Percentiles rank a stretch among this genome's conserved stretches.
Evolutionary conservation across 495 filamentous ascomycete genomes (phyloP).

Genomic region (Penicillium robsamsonii): DNA sequence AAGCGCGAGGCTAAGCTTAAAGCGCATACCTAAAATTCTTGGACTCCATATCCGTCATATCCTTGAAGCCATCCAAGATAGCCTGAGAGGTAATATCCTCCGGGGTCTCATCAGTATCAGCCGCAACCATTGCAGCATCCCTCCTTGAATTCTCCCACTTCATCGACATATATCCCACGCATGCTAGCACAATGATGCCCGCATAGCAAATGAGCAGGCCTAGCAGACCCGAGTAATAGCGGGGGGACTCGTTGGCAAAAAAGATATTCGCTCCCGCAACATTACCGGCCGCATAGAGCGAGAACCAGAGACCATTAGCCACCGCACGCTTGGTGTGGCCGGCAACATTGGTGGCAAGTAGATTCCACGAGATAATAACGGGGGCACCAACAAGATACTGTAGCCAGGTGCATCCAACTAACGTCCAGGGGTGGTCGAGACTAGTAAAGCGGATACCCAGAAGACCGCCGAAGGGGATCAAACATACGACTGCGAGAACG

Average conservation of each 20-base stretch:
- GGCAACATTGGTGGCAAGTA: conserved; percentile 59
- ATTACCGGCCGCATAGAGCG: conserved; percentile 39
- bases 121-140: conserved; percentile 19
- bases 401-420: conserved; percentile 55
- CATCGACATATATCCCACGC: conserved; percentile 28
- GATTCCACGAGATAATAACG: conserved; percentile 53
- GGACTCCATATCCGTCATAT: conserved; percentile 49
- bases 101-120: conserved; percentile 14
- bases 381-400: conserved; percentile 45
- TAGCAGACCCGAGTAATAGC: conserved; percentile 36
- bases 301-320: conserved; percentile 42
- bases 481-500: conserved; percentile 33
- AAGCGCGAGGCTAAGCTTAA: conserved; percentile 12
- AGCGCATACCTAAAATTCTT: conserved; percentile 45
- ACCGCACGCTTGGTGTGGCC: conserved; percentile 64
- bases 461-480: conserved; percentile 41
- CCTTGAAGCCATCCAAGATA: conserved; percentile 43
- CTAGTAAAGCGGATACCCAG: conserved; percentile 43
- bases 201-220: conserved; percentile 38
- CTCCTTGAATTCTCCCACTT: conserved; percentile 29
- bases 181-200: conserved; percentile 30
- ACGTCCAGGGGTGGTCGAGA: conserved; percentile 46
- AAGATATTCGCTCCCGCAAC: conserved; percentile 48
- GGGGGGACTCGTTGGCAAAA: conserved; percentile 35
- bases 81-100: conserved; percentile 21